phyloP scores from a whole-genome alignment of 1,284 basidiomycete genomes.

The Leccinum pseudoinsigne region DNA sequence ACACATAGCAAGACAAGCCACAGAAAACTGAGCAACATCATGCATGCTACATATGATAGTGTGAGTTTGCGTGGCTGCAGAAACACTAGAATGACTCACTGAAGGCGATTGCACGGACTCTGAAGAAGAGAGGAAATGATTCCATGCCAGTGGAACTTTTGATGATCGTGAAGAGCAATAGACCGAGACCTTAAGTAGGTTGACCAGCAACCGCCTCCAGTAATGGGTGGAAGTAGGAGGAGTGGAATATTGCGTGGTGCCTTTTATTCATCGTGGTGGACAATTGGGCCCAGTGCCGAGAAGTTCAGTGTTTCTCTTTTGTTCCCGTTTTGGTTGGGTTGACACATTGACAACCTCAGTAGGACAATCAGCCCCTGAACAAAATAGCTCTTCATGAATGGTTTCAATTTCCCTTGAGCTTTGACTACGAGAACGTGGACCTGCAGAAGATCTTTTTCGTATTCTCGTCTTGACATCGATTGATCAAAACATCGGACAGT shows the following conservation, averaged over 20 bases:
- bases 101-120: constrained; percentile 40
- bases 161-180: neutral
- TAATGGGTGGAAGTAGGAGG: constrained; percentile 1
- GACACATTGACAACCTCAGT: neutral
- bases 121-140: constrained; percentile 41
- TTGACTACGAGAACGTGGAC: no score
- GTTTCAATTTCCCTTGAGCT: neutral
- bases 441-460: no score
- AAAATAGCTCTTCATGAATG: neutral
- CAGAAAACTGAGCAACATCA: constrained; percentile 40
- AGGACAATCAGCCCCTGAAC: constrained; percentile 14
- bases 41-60: constrained; percentile 31
- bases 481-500: no score
- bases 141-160: constrained; percentile 30
- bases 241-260: constrained; percentile 2
- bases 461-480: no score
- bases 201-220: constrained; percentile 26
- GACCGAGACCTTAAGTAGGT: constrained; percentile 15
- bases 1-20: constrained; percentile 45
- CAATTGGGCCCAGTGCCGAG: constrained; percentile 18
- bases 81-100: constrained; percentile 33
- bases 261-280: constrained; percentile 14
- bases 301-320: constrained; percentile 16
- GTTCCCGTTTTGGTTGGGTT: constrained; percentile 16
- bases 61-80: neutral